A percentile compares a stretch with the other conserved stretches of the same genome.
phyloP scores from a whole-genome alignment of 2,329 filamentous ascomycete species.

The Orbilia brochopaga region DNA sequence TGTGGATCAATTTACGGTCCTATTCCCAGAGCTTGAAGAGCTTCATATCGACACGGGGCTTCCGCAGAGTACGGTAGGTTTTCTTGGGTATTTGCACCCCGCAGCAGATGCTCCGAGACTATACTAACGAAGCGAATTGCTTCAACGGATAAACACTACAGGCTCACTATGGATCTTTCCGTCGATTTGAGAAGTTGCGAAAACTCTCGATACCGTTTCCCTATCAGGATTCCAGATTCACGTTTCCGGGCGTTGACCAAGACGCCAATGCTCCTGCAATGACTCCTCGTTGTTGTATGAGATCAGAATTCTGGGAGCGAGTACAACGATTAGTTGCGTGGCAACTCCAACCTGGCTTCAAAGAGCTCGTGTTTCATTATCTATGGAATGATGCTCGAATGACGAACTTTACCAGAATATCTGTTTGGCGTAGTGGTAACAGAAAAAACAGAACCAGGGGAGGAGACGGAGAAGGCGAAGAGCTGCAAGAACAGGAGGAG shows the following conservation, averaged over 20 bases:
- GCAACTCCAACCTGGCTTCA: neutral
- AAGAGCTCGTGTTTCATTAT: conserved; percentile 9
- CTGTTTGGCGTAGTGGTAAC: neutral
- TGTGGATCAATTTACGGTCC: neutral
- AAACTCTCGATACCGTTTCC: conserved; percentile 17
- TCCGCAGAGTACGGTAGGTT: neutral
- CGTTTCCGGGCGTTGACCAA: neutral
- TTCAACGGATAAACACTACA: neutral
- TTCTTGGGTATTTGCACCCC: too few species aligned
- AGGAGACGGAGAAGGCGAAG: neutral
- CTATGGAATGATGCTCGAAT: neutral
- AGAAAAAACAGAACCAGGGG: neutral
- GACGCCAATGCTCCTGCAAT: too few species aligned
- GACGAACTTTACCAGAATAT: conserved; percentile 8
- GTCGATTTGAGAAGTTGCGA: conserved; percentile 10
- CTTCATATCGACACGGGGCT: neutral
- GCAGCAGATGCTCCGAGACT: too few species aligned
- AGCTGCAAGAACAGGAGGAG: too few species aligned
- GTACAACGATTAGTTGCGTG: neutral
- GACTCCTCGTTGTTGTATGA: conserved; percentile 13
- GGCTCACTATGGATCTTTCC: neutral
- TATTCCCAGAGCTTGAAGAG: neutral
- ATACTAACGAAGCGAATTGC: too few species aligned
- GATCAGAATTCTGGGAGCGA: neutral
- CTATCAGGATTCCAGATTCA: neutral